Conservation (phyloP, 768 basidiomycete genomes). For the Zangia roseola region DNA sequence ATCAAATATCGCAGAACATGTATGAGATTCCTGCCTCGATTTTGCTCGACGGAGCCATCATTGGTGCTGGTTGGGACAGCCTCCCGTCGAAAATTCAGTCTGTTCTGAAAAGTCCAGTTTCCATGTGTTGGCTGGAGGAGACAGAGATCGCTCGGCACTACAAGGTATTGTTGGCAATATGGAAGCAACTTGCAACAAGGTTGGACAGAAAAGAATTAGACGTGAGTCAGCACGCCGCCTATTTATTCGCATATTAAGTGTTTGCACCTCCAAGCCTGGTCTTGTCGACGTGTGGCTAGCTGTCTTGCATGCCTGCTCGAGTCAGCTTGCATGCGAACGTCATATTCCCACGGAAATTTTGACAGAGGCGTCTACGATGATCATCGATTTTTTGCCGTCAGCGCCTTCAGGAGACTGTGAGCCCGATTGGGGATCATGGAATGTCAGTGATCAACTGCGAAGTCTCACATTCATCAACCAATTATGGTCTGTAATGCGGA, state of each 20-base stretch:
- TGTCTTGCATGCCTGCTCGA: constrained; percentile 50
- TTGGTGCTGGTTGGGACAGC: constrained; percentile 25
- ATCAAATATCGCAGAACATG: constrained; percentile 1
- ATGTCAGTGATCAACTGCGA: constrained; percentile 32
- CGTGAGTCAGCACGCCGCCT: constrained; percentile 22
- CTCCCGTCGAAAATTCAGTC: constrained; percentile 29
- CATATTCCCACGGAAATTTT: constrained; percentile 39
- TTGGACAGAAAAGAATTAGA: constrained; percentile 15
- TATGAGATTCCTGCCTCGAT: constrained; percentile 28
- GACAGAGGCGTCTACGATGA: constrained; percentile 31
- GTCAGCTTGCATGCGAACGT: constrained; percentile 39
- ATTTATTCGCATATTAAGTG: constrained; percentile 3
- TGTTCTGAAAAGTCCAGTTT: constrained; percentile 23
- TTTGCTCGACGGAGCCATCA: constrained; percentile 48
- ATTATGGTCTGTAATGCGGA: constrained; percentile 53
- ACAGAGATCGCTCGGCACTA: constrained; percentile 40
- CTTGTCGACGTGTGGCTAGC: constrained; percentile 53
- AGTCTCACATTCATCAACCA: constrained; percentile 41
- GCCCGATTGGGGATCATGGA: constrained; percentile 22
- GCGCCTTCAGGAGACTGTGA: not conserved
- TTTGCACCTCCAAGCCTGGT: constrained; percentile 30
- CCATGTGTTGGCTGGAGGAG: constrained; percentile 36
- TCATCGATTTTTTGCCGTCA: constrained; percentile 37
- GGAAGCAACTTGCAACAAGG: constrained; percentile 32
- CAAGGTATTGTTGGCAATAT: constrained; percentile 38